Percentiles rank a stretch among this genome's conserved stretches.
phyloP scores from a whole-genome alignment of 225 moss, liverwort and hornwort species.

The Anthoceros angustus region DNA sequence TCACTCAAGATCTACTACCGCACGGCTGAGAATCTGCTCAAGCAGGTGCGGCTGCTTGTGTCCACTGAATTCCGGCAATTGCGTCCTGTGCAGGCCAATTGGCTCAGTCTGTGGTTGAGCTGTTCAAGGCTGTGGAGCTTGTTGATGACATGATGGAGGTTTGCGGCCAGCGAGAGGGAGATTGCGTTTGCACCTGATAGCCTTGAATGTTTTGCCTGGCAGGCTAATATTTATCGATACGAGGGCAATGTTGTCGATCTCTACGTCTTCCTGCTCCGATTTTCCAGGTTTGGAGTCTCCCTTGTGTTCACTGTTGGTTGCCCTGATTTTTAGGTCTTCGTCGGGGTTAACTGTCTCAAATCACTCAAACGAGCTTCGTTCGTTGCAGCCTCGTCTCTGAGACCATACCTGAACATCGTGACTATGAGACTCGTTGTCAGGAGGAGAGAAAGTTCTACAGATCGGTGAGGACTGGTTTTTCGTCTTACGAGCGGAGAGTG shows the following conservation, averaged over 20 bases:
- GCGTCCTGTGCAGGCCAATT: no score
- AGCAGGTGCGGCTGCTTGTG: constrained; percentile 30
- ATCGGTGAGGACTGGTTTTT: constrained; percentile 22
- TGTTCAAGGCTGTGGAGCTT: background rate
- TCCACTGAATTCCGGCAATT: no score
- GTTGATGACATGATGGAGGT: background rate
- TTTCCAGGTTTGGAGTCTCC: constrained; percentile 42
- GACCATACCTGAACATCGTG: constrained; percentile 76
- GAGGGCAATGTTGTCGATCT: constrained; percentile 62
- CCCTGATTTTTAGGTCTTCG: constrained; percentile 2
- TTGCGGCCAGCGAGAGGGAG: no score
- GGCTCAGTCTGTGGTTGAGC: background rate
- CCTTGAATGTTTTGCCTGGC: background rate
- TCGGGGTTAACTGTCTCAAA: background rate
- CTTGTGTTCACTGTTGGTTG: constrained; percentile 3
- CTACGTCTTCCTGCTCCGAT: constrained; percentile 76
- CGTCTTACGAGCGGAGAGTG: background rate
- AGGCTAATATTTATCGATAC: constrained; percentile 77
- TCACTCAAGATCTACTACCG: constrained; percentile 75
- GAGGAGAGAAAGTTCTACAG: constrained; percentile 52
- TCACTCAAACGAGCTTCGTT: background rate
- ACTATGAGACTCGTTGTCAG: constrained; percentile 35
- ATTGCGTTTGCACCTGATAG: no score
- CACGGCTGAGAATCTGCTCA: constrained; percentile 82
- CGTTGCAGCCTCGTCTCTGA: constrained; percentile 69